Evolutionary conservation across 495 filamentous ascomycete species (phyloP), one percentile per base, ranked within the genome.

Genomic region (Hypoxylon fuscum): DNA sequence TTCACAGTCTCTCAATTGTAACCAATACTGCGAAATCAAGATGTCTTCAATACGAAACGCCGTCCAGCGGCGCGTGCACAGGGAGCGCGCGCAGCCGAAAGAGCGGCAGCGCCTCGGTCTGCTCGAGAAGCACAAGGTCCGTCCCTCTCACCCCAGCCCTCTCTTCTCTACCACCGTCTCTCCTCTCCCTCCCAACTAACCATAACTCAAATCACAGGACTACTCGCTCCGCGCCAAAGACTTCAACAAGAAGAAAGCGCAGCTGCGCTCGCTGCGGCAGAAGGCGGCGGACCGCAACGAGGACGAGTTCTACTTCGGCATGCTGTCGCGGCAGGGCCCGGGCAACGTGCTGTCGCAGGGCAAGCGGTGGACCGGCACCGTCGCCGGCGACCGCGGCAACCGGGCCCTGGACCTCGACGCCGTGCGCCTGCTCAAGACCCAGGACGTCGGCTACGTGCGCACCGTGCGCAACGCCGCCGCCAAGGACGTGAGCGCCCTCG

Each of bases 381-480:
- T 82, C 50, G 85, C 87, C 23, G 83, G 85, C 53, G 86, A 89
- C 60, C 81, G 87, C 14, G 88, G 90, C 5, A 81, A 83, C 62
- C 81, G 80, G 51, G 73, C 83, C 34, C 74, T 85, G 51, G 81
- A 85, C 62, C 72, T 85, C 29, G 91, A 96, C 54, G 86, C 88
- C 14, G 90, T 95, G 20, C 88, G 92, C 69, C 74, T 97, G 66
- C 85, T 96, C 60, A 98, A 98, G 85, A 98, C 96, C 40, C 96
- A 98, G 78, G 95, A 98, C 78, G 80, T 89, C 27, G 93, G 90
- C 6, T 98, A 98, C 70, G 68, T 98, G 21, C 79, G 92, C 66
- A 92, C 79, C 42, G 76, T 77, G 73, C 72, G 82, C n/a, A 83
- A 79, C 62, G 74, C 80, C 45, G 76, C 79, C n/a, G 63, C 64